Base-by-base conservation (phyloP, 768 basidiomycete species). In the Leccinum disarticulatum region DNA sequence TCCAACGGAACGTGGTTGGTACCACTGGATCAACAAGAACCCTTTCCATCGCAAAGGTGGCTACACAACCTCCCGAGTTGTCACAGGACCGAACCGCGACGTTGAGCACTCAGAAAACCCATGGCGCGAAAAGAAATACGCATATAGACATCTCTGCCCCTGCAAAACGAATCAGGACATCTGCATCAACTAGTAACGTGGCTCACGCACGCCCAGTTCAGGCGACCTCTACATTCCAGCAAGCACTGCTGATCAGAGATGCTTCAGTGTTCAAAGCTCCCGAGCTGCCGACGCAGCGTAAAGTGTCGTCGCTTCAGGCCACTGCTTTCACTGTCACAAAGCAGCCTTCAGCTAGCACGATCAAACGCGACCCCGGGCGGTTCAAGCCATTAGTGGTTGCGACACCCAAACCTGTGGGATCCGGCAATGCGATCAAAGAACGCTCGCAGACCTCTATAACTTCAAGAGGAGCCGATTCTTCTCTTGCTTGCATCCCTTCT, bases 311-410 rank as follows among this genome's bases (percentile, higher is more conserved):
- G n/a, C 6, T 36, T 3, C 49, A 53, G 2, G 35, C 1, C 22
- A 52, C 15, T 49, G 31, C 30, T 14, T 47, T 14, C 30, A 52
- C 27, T 48, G 30, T 35, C 17, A 41, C 48, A 11, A 60, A 57
- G 22, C 52, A 31, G 7, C 38, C 41, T 55, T 30, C 56, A 7
- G 47, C 22, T 27, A 27, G 13, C 25, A 9, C 17, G 7, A 41
- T 13, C 22, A 38, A 54, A 27, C 31, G 38, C 58, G 52, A 43
- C 6, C 41, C 53, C 2, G 56, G 51, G 9, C 66, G 66, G 3
- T 71, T 71, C 56, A 70, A 63, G 41, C 63, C 64, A 4, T 35
- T 67, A 30, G 28, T 46, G 0, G 19, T 56, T 27, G 51, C 58
- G 17, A 56, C 17, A 15, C 49, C 36, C 31, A 55, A 58, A 17